Evolutionary conservation across 2,329 filamentous ascomycete species (phyloP).

Genomic region (Colletotrichum liaoningense): DNA sequence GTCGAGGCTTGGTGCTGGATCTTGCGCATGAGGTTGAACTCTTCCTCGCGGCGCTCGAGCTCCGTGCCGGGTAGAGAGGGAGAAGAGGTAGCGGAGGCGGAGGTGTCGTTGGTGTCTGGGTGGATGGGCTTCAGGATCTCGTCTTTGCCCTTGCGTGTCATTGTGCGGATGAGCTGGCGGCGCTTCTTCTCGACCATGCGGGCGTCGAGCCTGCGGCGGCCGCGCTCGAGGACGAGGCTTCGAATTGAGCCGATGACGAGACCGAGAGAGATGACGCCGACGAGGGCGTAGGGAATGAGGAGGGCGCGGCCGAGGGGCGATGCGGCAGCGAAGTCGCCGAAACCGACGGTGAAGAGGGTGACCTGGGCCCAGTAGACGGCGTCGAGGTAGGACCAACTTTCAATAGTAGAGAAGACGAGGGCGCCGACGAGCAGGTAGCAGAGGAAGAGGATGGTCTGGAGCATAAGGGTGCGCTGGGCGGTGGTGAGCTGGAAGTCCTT

Average conservation of each 20-base stretch:
- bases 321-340: slow-evolving; percentile 64
- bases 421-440: slow-evolving; percentile 84
- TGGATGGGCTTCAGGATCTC: slow-evolving; percentile 62
- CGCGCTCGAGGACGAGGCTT: slow-evolving; percentile 70
- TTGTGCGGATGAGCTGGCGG: slow-evolving; percentile 56
- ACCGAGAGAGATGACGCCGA: slow-evolving; percentile 87
- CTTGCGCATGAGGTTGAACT: slow-evolving; percentile 84
- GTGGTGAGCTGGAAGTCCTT: slow-evolving; percentile 83
- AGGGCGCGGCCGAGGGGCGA: slow-evolving; percentile 74
- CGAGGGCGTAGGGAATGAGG: slow-evolving; percentile 84
- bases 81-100: background rate
- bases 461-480: slow-evolving; percentile 86
- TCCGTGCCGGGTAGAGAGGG: slow-evolving; percentile 48
- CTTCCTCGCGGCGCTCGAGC: slow-evolving; percentile 71
- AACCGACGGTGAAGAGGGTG: slow-evolving; percentile 73
- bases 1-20: slow-evolving; percentile 76
- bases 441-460: slow-evolving; percentile 90
- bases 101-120: slow-evolving; percentile 1
- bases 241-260: slow-evolving; percentile 85
- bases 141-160: slow-evolving; percentile 58
- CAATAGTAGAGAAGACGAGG: slow-evolving; percentile 77
- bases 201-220: slow-evolving; percentile 63
- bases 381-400: slow-evolving; percentile 82
- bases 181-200: slow-evolving; percentile 71
- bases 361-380: slow-evolving; percentile 84